A percentile compares a stretch with the other conserved stretches of the same genome.
phyloP scores from a whole-genome alignment of 495 filamentous ascomycete species.

The Annulohypoxylon stygium region DNA sequence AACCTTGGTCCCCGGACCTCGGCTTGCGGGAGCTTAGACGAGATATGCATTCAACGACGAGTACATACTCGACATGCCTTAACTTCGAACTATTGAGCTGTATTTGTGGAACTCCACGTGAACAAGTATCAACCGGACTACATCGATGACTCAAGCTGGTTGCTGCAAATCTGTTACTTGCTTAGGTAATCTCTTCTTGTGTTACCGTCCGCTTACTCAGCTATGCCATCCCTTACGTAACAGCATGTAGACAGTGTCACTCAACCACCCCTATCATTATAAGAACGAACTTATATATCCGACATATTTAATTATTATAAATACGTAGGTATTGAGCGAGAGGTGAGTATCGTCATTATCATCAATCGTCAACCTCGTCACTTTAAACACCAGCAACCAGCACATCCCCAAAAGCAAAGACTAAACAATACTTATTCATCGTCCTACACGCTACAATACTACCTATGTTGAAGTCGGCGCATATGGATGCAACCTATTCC shows the following conservation, averaged over 20 bases:
- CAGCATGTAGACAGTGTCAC: neutral
- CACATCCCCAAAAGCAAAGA: neutral
- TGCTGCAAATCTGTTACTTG: neutral
- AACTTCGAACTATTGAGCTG: neutral
- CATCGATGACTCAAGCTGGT: neutral
- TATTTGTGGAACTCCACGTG: neutral
- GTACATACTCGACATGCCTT: neutral
- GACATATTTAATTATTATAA: neutral
- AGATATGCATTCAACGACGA: neutral
- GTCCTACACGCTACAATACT: neutral
- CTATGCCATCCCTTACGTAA: neutral
- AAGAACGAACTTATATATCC: neutral
- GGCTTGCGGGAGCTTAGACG: slow-evolving; percentile 20
- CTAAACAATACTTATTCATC: slow-evolving; percentile 17
- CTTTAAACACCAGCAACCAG: neutral
- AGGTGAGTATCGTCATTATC: neutral
- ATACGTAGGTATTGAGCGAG: neutral
- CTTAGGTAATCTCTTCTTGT: neutral
- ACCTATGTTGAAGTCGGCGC: neutral
- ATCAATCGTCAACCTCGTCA: neutral
- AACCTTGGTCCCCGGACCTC: slow-evolving; percentile 27
- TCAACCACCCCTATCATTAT: neutral
- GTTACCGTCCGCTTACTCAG: neutral
- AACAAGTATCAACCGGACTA: neutral
- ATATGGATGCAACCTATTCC: neutral